A percentile compares a stretch with the other conserved stretches of the same genome.
phyloP scores from a whole-genome alignment of 768 basidiomycete genomes.

The Pleurotus tuber-regium region DNA sequence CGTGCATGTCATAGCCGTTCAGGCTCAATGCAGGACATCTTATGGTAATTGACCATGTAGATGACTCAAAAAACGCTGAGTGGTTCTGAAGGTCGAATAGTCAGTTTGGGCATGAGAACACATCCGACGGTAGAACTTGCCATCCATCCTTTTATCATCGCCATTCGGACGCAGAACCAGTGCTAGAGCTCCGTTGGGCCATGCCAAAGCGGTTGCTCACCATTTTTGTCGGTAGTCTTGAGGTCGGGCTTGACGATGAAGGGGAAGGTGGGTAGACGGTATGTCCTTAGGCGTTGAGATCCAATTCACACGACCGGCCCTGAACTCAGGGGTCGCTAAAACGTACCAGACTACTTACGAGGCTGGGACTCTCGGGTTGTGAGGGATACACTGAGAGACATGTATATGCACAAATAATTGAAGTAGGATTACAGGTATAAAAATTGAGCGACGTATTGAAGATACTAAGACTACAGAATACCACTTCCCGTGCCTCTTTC shows the following conservation, averaged over 20 bases:
- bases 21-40: slow-evolving; percentile 11
- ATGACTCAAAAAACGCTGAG: slow-evolving; percentile 17
- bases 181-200: slow-evolving; percentile 33
- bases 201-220: slow-evolving; percentile 37
- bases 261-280: no score
- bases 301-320: no score
- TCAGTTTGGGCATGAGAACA: slow-evolving; percentile 15
- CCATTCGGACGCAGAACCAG: slow-evolving; percentile 32
- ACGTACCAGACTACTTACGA: no score
- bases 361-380: no score
- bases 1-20: slow-evolving; percentile 19
- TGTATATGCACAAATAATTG: no score
- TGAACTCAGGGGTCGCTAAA: no score
- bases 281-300: no score
- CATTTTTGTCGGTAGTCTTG: slow-evolving; percentile 47
- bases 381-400: no score
- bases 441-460: no score
- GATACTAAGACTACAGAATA: slow-evolving; percentile 59
- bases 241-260: slow-evolving; percentile 23
- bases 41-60: slow-evolving; percentile 22
- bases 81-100: slow-evolving; percentile 19
- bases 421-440: no score
- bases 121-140: slow-evolving; percentile 42
- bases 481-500: slow-evolving; percentile 67
- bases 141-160: slow-evolving; percentile 45